These are phyloP conservation scores for Cadophora luteo-olivacea DNA, from an alignment of 2,329 filamentous ascomycete species.

Conservation along the genomic window DNA sequence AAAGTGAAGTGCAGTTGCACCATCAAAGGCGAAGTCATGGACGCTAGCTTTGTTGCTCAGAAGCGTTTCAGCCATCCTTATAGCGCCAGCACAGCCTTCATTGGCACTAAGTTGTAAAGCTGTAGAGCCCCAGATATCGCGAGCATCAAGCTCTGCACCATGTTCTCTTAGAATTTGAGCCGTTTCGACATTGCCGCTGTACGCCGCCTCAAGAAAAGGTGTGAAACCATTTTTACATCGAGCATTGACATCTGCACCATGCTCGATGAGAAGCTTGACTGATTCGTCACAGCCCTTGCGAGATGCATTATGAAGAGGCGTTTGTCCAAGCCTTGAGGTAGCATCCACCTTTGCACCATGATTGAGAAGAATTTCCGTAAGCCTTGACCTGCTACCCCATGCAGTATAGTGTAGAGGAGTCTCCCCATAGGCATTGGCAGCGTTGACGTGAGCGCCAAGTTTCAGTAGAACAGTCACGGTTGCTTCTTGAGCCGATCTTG, in stretches of 20 bases:
- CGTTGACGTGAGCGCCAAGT: background rate
- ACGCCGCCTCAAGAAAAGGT: no score
- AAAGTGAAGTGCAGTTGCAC: background rate
- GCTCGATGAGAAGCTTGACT: no score
- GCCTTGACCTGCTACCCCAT: background rate
- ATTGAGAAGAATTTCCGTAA: background rate
- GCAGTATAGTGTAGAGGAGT: background rate
- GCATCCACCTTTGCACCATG: background rate
- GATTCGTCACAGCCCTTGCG: no score
- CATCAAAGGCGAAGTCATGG: no score
- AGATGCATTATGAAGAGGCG: no score
- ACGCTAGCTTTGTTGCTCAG: no score
- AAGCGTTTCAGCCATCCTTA: no score
- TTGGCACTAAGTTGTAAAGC: background rate
- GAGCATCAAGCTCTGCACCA: background rate
- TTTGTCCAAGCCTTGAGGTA: background rate
- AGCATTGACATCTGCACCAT: background rate
- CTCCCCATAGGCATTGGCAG: background rate
- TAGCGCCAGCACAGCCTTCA: no score
- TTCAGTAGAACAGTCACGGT: background rate
- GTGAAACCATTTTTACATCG: no score
- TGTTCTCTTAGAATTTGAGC: no score
- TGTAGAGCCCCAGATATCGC: background rate
- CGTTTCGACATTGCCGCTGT: no score
- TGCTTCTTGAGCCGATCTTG: background rate